A percentile compares a stretch with the other conserved stretches of the same genome.
Evolutionary conservation across 169 alveolate genomes (phyloP).

Genomic region (Eimeria maxima): DNA sequence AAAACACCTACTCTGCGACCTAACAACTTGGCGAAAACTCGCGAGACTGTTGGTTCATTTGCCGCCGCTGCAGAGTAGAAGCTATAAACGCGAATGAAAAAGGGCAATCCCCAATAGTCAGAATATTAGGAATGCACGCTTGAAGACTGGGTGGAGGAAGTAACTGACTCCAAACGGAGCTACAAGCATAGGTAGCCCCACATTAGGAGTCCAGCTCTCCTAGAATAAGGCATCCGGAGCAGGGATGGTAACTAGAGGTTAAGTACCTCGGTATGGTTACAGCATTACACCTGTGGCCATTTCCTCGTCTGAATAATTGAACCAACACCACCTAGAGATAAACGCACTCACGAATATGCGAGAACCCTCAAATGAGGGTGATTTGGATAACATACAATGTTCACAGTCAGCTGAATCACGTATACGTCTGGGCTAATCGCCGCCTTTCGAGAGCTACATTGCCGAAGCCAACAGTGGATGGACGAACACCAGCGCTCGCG

Average conservation of each 20-base stretch:
- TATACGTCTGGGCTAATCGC: too few relatives aligned
- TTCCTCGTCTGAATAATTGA: not conserved
- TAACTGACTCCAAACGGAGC: not conserved
- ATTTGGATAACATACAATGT: not conserved
- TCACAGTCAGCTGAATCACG: too few relatives aligned
- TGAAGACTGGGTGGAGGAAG: not conserved
- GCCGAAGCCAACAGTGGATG: too few relatives aligned
- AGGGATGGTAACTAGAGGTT: not conserved
- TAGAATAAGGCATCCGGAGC: not conserved
- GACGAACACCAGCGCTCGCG: too few relatives aligned
- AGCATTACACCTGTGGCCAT: too few relatives aligned
- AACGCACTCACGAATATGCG: not conserved
- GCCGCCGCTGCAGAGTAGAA: not conserved
- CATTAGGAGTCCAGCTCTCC: not conserved
- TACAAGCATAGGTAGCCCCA: not conserved
- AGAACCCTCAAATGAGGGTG: not conserved
- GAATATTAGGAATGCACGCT: not conserved
- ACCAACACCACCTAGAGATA: not conserved
- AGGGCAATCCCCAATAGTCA: not conserved
- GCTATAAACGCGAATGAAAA: not conserved
- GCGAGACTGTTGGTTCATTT: not conserved
- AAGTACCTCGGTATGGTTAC: not conserved
- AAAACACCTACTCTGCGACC: not conserved
- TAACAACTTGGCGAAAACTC: not conserved
- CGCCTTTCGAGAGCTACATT: too few relatives aligned